phyloP scores from a whole-genome alignment of 176 grass and related monocot species.

The Stipa capillata region DNA sequence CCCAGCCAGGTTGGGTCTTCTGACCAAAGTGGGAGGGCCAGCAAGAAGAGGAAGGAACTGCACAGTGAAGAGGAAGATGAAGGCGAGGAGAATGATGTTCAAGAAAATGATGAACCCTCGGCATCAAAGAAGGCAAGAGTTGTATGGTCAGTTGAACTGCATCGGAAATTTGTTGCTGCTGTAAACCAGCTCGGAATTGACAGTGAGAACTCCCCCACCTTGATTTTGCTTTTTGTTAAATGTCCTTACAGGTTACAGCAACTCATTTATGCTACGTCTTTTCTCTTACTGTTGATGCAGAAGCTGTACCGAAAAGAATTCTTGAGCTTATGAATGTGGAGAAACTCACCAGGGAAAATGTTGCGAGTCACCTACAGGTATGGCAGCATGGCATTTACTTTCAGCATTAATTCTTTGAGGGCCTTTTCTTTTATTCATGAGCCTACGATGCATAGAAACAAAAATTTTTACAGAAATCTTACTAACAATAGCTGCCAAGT shows the following conservation, averaged over 20 bases:
- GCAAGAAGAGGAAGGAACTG: constrained; percentile 68
- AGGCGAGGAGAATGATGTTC: constrained; percentile 42
- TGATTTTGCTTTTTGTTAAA: neutral
- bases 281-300: constrained; percentile 36
- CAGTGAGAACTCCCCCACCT: constrained; percentile 25
- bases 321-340: constrained; percentile 84
- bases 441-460: neutral
- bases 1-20: constrained; percentile 11
- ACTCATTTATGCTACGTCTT: constrained; percentile 30
- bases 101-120: constrained; percentile 44
- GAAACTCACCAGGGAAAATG: constrained; percentile 86
- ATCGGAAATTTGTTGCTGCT: constrained; percentile 74
- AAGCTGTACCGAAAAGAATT: constrained; percentile 89
- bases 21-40: constrained; percentile 24
- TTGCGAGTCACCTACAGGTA: constrained; percentile 95
- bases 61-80: constrained; percentile 39
- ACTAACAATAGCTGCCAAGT: neutral
- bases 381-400: constrained; percentile 6
- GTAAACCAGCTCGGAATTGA: constrained; percentile 79
- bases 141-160: constrained; percentile 75
- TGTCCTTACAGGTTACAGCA: constrained; percentile 14
- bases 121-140: constrained; percentile 65
- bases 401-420: neutral
- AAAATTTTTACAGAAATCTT: neutral
- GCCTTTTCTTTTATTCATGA: neutral